Conservation (phyloP, 2,329 filamentous ascomycete genomes). For the Penicillium brevicompactum region DNA sequence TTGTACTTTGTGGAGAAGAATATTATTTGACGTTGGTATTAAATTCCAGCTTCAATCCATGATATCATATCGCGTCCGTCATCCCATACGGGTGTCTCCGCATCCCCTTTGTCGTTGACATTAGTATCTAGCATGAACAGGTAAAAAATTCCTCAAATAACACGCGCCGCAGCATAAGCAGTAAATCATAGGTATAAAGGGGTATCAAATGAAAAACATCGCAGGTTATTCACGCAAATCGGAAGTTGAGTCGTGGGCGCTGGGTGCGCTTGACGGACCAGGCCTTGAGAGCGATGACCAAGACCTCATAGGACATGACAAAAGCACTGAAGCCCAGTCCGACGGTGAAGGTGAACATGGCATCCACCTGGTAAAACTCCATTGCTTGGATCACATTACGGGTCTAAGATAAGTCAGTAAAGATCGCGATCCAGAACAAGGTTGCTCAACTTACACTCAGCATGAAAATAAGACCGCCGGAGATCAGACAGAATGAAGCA, state of each 20-base stretch:
- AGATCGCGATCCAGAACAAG: constrained; percentile 5
- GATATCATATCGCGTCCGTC: constrained; percentile 5
- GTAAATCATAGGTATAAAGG: constrained; percentile 14
- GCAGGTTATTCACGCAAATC: constrained; percentile 27
- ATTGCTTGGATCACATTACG: constrained; percentile 76
- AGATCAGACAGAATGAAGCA: constrained; percentile 79
- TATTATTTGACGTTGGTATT: background rate
- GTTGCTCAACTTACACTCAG: constrained; percentile 66
- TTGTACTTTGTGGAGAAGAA: background rate
- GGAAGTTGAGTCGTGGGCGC: constrained; percentile 32
- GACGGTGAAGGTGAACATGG: constrained; percentile 92
- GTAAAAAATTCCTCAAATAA: constrained; percentile 1
- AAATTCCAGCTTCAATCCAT: background rate
- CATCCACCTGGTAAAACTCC: constrained; percentile 74
- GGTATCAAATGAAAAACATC: constrained; percentile 18
- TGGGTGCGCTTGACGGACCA: constrained; percentile 66
- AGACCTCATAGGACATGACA: constrained; percentile 80
- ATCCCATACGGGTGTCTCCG: background rate
- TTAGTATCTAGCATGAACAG: background rate
- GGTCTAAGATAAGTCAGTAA: constrained; percentile 55
- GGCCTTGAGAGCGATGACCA: constrained; percentile 80
- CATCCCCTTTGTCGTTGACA: background rate
- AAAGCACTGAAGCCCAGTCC: constrained; percentile 81
- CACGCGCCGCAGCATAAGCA: background rate
- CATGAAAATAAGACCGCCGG: constrained; percentile 91